A percentile compares a stretch with the other conserved stretches of the same genome.
Evolutionary conservation across 1,139 yeast species (phyloP).

Genomic region (Suhomyces atakaporum): DNA sequence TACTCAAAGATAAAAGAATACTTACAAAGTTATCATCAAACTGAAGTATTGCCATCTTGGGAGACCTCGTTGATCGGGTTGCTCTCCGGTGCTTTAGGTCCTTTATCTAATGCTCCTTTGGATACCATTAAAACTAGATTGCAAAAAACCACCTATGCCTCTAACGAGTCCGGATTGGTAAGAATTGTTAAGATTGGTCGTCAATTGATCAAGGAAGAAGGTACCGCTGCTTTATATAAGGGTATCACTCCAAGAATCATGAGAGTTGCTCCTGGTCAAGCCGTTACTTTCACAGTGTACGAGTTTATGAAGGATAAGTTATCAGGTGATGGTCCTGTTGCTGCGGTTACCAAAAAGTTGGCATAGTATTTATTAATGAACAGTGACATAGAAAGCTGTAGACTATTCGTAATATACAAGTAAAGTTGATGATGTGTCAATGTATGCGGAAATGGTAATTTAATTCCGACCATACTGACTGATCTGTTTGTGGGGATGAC

Average conservation of each 20-base stretch:
- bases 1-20: conserved; percentile 80
- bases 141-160: conserved; percentile 81
- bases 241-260: conserved; percentile 98
- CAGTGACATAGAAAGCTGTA: too few relatives aligned
- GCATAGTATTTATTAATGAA: conserved; percentile 16
- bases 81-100: conserved; percentile 95
- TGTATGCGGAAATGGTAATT: too few relatives aligned
- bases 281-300: conserved; percentile 95
- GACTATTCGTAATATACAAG: too few relatives aligned
- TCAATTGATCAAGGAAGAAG: conserved; percentile 86
- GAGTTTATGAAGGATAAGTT: conserved; percentile 79
- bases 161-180: conserved; percentile 70
- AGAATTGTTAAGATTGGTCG: conserved; percentile 81
- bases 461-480: too few relatives aligned
- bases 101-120: conserved; percentile 94
- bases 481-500: conserved; percentile 8
- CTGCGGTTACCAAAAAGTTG: conserved; percentile 23
- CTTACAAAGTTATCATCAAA: conserved; percentile 65
- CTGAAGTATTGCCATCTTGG: conserved; percentile 80
- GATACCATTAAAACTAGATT: conserved; percentile 97
- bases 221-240: conserved; percentile 83
- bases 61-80: conserved; percentile 92
- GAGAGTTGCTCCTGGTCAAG: conserved; percentile 99
- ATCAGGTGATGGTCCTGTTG: conserved; percentile 39
- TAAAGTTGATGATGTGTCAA: too few relatives aligned